Percentiles rank a stretch among this genome's conserved stretches.
Conservation (phyloP, 2,329 filamentous ascomycete genomes). For the Arachnomyces sp. region DNA sequence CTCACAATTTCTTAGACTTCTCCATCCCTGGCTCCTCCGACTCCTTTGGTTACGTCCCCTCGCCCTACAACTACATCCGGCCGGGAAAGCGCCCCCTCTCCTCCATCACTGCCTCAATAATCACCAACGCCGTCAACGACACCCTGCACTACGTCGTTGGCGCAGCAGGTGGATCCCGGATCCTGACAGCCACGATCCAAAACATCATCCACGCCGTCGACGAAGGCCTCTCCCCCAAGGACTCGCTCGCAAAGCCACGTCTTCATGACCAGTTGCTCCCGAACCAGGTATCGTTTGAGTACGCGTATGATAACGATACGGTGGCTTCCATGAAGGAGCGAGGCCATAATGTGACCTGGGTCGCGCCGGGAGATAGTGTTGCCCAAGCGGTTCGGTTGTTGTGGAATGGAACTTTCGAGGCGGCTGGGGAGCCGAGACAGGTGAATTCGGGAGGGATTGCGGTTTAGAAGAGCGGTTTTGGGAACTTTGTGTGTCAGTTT, state of each 20-base stretch:
- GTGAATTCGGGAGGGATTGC: constrained; percentile 59
- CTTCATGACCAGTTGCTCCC: constrained; percentile 79
- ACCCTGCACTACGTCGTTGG: constrained; percentile 63
- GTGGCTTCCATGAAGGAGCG: constrained; percentile 54
- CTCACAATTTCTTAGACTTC: constrained; percentile 69
- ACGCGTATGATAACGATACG: constrained; percentile 57
- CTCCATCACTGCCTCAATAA: constrained; percentile 72
- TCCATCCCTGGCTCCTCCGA: constrained; percentile 71
- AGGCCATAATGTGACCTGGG: constrained; percentile 67
- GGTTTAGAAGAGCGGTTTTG: constrained; percentile 27
- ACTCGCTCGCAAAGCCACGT: constrained; percentile 60
- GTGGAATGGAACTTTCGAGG: constrained; percentile 64
- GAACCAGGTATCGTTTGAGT: constrained; percentile 61
- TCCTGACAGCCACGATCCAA: constrained; percentile 73
- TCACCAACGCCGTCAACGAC: constrained; percentile 55
- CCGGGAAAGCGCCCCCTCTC: constrained; percentile 76
- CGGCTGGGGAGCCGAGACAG: constrained; percentile 69
- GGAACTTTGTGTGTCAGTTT: not conserved
- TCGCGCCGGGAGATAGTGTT: constrained; percentile 55
- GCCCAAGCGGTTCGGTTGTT: constrained; percentile 62
- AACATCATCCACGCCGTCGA: constrained; percentile 67
- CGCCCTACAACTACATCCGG: constrained; percentile 70
- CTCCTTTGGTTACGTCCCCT: constrained; percentile 77
- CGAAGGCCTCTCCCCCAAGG: constrained; percentile 49
- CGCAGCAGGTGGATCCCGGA: constrained; percentile 72